Percentiles rank a stretch among this genome's conserved stretches.
Conservation (phyloP, 257 asterid genomes). For the Haberlea rhodopensis region DNA sequence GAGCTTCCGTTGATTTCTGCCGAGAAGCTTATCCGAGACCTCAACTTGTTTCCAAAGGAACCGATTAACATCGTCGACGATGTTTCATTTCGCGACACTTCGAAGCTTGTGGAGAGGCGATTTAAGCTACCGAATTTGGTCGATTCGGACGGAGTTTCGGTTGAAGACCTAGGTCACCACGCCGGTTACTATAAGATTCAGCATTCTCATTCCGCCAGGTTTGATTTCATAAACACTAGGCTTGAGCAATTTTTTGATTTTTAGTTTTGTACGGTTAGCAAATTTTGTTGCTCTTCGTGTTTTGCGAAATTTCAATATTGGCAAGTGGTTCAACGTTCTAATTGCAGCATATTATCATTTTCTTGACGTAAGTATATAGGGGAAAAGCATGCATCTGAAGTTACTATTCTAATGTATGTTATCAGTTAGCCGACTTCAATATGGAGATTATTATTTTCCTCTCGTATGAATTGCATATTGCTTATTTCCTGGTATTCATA, state of each 20-base stretch:
- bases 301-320: not conserved
- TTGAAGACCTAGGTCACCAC: conserved; percentile 72
- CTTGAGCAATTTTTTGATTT: not conserved
- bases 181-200: conserved; percentile 85
- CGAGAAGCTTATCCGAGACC: conserved; percentile 62
- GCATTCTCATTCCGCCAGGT: conserved; percentile 87
- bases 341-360: too few species aligned
- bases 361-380: not conserved
- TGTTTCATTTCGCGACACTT: conserved; percentile 26
- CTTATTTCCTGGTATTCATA: not conserved
- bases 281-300: not conserved
- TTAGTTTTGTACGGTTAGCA: not conserved
- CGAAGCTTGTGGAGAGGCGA: conserved; percentile 67
- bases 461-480: not conserved
- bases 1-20: conserved; percentile 41
- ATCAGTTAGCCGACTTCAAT: not conserved
- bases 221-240: conserved; percentile 10
- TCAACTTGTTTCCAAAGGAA: conserved; percentile 65
- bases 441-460: not conserved
- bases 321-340: too few species aligned
- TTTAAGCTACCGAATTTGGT: conserved; percentile 55
- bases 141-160: conserved; percentile 47
- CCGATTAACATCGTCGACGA: conserved; percentile 48
- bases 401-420: too few species aligned
- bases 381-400: not conserved